Evolutionary conservation across 2,329 filamentous ascomycete genomes (phyloP), one percentile per base, ranked within the genome.

Genomic region (Tolypocladium guangdongense): DNA sequence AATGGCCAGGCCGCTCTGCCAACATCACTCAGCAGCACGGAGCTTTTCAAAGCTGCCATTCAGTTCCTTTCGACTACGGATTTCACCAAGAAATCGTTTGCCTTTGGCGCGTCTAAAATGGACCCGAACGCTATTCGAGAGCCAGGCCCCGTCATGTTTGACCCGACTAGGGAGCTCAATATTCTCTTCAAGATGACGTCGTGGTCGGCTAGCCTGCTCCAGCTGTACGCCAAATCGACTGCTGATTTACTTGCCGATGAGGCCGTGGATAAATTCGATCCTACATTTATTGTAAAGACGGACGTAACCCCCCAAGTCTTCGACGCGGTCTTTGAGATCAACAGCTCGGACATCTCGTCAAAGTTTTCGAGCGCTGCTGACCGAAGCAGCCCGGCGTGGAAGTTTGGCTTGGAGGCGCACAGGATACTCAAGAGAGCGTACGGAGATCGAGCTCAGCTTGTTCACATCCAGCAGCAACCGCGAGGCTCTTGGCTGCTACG

Each of bases 31-130:
- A 96, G 87, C 72, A 87, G 87, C 68, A 93, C 92, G 27, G 92
- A 97, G 68, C 78, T 97, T 46, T 96, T 99, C 78, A 97, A 96
- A 70, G 91, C 90, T 3, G 84, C 86, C 1, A 74, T 99, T n/a
- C 92, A 96, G 65, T 93, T 92, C 60, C 74, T 99, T 20, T 83
- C 87, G 1, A 79, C 81, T 1, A 85, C 81, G 38, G 85, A 96
- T 62, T 74, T 96, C 52, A 75, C 74, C 54, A 85, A 81, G 61
- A 87, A 81, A 59, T 83, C 87, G 0, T 77, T 85, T 36, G 59
- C 78, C 1, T 74, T 83, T 53, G 72, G 64, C 61, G 68, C 64
- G 62, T 53, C 63, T 2, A 63, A 64, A 37, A 54, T 58, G 2
- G 62, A 60, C 38, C 39, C 55, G 3, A 77, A 74, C 55, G 59